Percentiles rank a stretch among this genome's conserved stretches.
Evolutionary conservation across 768 basidiomycete species (phyloP).

Genomic region (Lentinula guzmanii): DNA sequence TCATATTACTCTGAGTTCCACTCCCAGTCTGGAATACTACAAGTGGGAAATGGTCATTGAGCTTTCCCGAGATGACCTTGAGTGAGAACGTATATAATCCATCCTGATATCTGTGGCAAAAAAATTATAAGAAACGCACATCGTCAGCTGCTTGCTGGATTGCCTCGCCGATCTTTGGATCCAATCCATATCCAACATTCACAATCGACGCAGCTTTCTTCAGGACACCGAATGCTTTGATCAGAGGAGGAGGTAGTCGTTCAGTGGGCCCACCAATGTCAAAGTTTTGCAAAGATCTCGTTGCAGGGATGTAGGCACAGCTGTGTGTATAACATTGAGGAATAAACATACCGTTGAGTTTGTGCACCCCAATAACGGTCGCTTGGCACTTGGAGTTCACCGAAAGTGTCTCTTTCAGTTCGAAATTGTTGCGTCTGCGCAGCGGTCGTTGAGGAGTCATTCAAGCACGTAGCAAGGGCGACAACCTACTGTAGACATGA

Average conservation of each 20-base stretch:
- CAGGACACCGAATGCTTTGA: slow-evolving; percentile 95
- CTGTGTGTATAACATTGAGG: not conserved
- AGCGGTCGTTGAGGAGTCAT: not conserved
- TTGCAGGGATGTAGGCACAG: not conserved
- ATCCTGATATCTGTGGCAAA: not conserved
- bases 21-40: slow-evolving; percentile 99
- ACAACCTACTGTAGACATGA: not conserved
- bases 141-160: slow-evolving; percentile 95
- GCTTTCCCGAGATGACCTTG: slow-evolving; percentile 93
- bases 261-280: slow-evolving; percentile 98
- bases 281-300: slow-evolving; percentile 91
- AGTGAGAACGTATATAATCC: not conserved
- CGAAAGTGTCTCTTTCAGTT: slow-evolving; percentile 90
- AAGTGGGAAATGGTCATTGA: slow-evolving; percentile 93
- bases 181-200: slow-evolving; percentile 86
- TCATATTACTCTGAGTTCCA: slow-evolving; percentile 99
- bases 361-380: slow-evolving; percentile 99
- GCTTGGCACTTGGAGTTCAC: slow-evolving; percentile 83
- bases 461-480: not conserved
- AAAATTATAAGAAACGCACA: slow-evolving; percentile 32
- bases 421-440: slow-evolving; percentile 51
- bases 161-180: slow-evolving; percentile 79
- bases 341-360: slow-evolving; percentile 73
- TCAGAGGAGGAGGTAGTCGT: slow-evolving; percentile 86
- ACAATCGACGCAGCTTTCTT: slow-evolving; percentile 96